Evolutionary conservation across 148 eudicot species (phyloP), one percentile per base, ranked within the genome.

Genomic region (Nepenthes mirabilis): DNA sequence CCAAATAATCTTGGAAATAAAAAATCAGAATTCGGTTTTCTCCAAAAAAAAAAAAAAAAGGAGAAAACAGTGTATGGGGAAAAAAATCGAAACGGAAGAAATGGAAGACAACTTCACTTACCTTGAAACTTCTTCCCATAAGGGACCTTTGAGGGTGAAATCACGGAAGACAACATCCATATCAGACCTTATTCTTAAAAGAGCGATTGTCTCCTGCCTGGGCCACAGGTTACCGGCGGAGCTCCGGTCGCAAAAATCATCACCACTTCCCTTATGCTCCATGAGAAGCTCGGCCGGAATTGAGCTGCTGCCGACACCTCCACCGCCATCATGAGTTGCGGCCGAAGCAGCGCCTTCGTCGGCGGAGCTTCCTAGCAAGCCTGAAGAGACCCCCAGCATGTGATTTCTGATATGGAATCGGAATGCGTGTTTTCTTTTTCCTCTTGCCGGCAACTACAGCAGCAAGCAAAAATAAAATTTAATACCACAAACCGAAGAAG

Each of bases 351-450:
- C 74, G 9, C 61, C 67, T 12, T 57, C 77, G 11, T 64, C 72
- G 43, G 74, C 75, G 54, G 78, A 59, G 56, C 45, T 66, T 11
- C 82, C 85, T 40, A 60, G 57, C 57, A 69, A 53, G 59, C 68
- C 60, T n/a, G 35, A 75, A 0, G 84, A 51, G 52, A 61, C 74
- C 11, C 83, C 82, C 64, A 79, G 81, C 83, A 79, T 82, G 62
- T 23, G 51, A n/a, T 45, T 34, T 23, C 40, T 14, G 23, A 23
- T 23, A 23, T 23, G 23, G 23, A 23, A 23, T 23, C 23, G 23
- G 23, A 23, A 23, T 23, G 23, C 23, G 23, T 23, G 23, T 23
- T 23, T 23, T 23, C 23, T 23, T 34, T 14, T 43, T 37, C 57
- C 49, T 52, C 40, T 47, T 52, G 23, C 23, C 23, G 23, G 23